Percentiles rank a stretch among this genome's conserved stretches.
Conservation (phyloP, 805 yeast genomes). For the Debaryomyces castellii region DNA sequence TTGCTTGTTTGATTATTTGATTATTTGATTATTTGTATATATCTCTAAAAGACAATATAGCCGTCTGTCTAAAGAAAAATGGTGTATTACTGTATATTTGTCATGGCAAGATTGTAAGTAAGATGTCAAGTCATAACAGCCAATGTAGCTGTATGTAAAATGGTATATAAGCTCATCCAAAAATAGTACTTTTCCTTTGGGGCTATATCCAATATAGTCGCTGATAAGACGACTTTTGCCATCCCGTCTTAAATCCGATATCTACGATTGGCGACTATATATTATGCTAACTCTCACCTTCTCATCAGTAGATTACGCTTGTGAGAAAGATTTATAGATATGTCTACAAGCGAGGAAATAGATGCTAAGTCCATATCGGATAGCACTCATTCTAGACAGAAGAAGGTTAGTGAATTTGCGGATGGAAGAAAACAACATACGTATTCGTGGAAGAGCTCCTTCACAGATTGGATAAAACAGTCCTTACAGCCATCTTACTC, state of each 20-base stretch:
- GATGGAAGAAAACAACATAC: constrained; percentile 17
- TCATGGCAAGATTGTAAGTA: too few relatives aligned
- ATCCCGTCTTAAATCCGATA: background rate
- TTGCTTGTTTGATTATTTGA: too few relatives aligned
- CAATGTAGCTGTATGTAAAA: too few relatives aligned
- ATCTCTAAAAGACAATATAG: too few relatives aligned
- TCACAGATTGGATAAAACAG: constrained; percentile 33
- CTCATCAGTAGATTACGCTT: background rate
- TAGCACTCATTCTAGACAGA: background rate
- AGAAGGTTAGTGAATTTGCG: constrained; percentile 14
- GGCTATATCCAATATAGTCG: background rate
- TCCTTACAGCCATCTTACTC: constrained; percentile 12
- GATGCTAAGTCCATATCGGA: background rate
- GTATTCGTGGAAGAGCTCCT: constrained; percentile 17
- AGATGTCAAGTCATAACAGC: too few relatives aligned
- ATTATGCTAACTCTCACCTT: background rate
- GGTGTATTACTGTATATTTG: too few relatives aligned
- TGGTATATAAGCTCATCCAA: too few relatives aligned
- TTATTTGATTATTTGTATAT: too few relatives aligned
- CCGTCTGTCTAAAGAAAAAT: too few relatives aligned
- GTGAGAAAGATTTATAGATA: background rate
- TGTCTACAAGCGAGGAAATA: background rate
- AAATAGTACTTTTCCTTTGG: background rate
- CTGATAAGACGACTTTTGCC: background rate
- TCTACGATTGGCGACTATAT: background rate